These are phyloP conservation scores for Zopfia rhizophila DNA, from an alignment of 2,329 filamentous ascomycete genomes.

Conservation along the genomic window DNA sequence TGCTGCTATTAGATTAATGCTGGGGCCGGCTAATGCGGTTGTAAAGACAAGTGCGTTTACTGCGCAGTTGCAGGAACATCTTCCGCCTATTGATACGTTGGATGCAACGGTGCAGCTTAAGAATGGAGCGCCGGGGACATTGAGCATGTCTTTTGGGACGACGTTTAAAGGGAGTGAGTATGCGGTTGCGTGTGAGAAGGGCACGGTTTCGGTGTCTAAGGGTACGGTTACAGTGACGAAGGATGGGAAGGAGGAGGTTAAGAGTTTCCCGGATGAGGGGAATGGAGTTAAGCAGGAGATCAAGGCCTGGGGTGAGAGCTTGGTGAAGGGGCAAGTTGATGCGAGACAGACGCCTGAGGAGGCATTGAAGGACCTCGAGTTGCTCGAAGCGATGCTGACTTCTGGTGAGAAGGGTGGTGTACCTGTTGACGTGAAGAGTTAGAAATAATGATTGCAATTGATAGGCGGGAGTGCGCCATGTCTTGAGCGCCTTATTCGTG, in stretches of 20 bases:
- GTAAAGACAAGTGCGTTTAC: constrained; percentile 66
- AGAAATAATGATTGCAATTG: too few relatives aligned
- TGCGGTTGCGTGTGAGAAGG: constrained; percentile 67
- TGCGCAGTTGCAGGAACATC: constrained; percentile 63
- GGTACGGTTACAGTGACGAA: constrained; percentile 49
- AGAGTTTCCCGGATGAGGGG: constrained; percentile 60
- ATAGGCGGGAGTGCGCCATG: too few relatives aligned
- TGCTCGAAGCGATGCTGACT: constrained; percentile 57
- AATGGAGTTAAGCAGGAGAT: constrained; percentile 70
- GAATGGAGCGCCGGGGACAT: constrained; percentile 66
- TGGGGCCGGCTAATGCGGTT: constrained; percentile 61
- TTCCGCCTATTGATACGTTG: constrained; percentile 75
- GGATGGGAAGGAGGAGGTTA: constrained; percentile 47
- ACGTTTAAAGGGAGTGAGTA: constrained; percentile 66
- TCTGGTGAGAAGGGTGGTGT: constrained; percentile 53
- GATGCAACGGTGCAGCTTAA: constrained; percentile 67
- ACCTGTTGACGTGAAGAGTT: constrained; percentile 38
- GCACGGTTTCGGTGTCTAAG: constrained; percentile 62
- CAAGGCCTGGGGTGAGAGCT: constrained; percentile 67
- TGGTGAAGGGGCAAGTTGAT: constrained; percentile 61
- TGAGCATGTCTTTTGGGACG: constrained; percentile 68
- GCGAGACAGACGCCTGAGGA: constrained; percentile 66
- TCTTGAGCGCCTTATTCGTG: too few relatives aligned
- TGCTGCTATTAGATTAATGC: constrained; percentile 69
- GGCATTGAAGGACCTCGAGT: constrained; percentile 69